Conservation (phyloP, 2,329 filamentous ascomycete species). For the Pseudogymnoascus sp. region DNA sequence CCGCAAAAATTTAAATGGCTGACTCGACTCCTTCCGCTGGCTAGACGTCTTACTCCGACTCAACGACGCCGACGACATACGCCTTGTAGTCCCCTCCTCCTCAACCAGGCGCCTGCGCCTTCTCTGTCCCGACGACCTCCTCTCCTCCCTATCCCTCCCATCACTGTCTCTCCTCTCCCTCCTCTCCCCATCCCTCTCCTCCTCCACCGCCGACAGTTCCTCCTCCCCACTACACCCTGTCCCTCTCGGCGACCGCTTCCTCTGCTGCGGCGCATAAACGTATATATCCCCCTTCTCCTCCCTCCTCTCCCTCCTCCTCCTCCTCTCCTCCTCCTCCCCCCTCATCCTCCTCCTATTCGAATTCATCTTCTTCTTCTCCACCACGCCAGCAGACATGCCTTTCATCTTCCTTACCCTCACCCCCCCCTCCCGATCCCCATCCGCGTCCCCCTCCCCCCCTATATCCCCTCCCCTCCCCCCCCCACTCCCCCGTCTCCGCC, state of each 20-base stretch:
- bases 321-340: neutral
- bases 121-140: neutral
- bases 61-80: neutral
- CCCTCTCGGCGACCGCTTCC: neutral
- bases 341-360: neutral
- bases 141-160: neutral
- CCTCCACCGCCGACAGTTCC: neutral
- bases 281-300: neutral
- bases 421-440: neutral
- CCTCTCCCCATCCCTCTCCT: neutral
- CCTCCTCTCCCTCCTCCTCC: neutral
- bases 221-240: neutral
- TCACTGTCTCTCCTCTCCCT: neutral
- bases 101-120: neutral
- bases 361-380: neutral
- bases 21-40: neutral
- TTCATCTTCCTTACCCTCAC: neutral
- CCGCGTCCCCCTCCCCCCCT: neutral
- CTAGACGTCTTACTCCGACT: neutral
- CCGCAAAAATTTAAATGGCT: neutral
- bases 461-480: neutral
- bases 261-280: neutral
- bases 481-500: neutral
- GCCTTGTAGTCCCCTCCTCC: neutral
- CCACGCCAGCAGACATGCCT: neutral